These are phyloP conservation scores for Mortierella sp. DNA, from an alignment of 371 early-diverging fungal species.

Conservation along the genomic window DNA sequence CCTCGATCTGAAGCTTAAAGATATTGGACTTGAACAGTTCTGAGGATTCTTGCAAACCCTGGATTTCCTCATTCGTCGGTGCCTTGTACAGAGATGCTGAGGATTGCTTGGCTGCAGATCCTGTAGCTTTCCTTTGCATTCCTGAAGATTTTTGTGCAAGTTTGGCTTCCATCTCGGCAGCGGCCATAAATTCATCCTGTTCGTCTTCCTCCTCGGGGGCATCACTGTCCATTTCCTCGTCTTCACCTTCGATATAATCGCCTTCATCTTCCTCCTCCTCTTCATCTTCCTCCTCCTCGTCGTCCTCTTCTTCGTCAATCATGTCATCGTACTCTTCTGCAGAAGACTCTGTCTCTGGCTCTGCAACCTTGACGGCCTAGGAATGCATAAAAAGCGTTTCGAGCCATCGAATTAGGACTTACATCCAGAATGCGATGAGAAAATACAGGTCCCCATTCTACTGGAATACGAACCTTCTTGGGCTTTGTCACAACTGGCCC, in stretches of 20 bases:
- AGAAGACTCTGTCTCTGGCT: slow-evolving; percentile 39
- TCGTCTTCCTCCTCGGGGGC: slow-evolving; percentile 31
- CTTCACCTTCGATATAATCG: slow-evolving; percentile 58
- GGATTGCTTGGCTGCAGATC: slow-evolving; percentile 38
- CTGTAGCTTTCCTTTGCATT: slow-evolving; percentile 56
- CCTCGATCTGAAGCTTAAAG: slow-evolving; percentile 93
- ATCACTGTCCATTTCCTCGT: slow-evolving; percentile 36
- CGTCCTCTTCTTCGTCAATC: slow-evolving; percentile 53
- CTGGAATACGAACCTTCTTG: slow-evolving; percentile 25
- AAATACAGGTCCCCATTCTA: background rate
- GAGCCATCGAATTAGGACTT: background rate
- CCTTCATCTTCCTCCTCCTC: slow-evolving; percentile 60
- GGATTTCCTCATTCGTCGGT: slow-evolving; percentile 87
- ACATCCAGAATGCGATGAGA: background rate
- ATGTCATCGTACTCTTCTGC: slow-evolving; percentile 48
- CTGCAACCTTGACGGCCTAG: slow-evolving; percentile 32
- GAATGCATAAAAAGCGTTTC: background rate
- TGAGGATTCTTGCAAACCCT: slow-evolving; percentile 82
- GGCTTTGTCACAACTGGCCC: slow-evolving; percentile 9
- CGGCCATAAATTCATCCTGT: slow-evolving; percentile 54
- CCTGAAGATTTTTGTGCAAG: slow-evolving; percentile 36
- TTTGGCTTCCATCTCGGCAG: slow-evolving; percentile 53
- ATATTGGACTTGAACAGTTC: slow-evolving; percentile 92
- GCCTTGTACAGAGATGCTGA: slow-evolving; percentile 54
- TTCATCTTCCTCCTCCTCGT: slow-evolving; percentile 58